Base-by-base conservation (phyloP, 495 filamentous ascomycete species). In the Podospora pseudoanserina region DNA sequence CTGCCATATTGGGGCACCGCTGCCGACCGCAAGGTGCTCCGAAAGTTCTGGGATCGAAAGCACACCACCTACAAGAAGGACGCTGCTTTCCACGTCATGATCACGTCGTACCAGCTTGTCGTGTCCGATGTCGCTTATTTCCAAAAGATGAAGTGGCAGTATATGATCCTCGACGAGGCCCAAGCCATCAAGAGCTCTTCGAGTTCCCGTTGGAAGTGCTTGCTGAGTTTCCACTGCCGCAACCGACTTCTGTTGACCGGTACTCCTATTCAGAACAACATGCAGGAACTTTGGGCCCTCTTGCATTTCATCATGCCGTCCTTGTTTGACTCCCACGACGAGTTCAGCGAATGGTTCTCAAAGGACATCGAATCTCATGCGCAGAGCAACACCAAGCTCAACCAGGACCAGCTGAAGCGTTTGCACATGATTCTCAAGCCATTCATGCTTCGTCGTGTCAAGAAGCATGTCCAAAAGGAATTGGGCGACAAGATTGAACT, bases 271-370 rank as follows among this genome's bases (percentile, higher is more conserved):
- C 95, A 99, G 79, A 99, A 99, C 79, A 98, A 97, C 83, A 99
- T 99, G 95, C 95, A 99, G 78, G 95, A 99, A 80, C 81, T 99
- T 61, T 99, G 95, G 95, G 95, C 95, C 54, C 82, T 99, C 68
- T 83, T 99, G 49, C 95, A 99, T 84, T 99, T 99, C 79, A 99
- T 99, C 82, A 99, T 99, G 95, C 95, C 95, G 15, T 96, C 91
- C 54, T 83, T 99, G 26, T 99, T 99, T 79, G 95, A 99, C 76
- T 97, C 93, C 3, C 95, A 99, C 77, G 95, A 99, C 76, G 95
- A 99, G 76, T 99, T 99, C 78, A 97, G 93, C 81, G 95, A 99
- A 75, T 99, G 95, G 95, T 99, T 99, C 80, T 98, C 96, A 39
- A 98, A 98, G 77, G 95, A 99, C 73, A 99, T 99, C 72, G 95